Evolutionary conservation across 495 filamentous ascomycete genomes (phyloP), one percentile per base, ranked within the genome.

Genomic region (Neurospora sp.): DNA sequence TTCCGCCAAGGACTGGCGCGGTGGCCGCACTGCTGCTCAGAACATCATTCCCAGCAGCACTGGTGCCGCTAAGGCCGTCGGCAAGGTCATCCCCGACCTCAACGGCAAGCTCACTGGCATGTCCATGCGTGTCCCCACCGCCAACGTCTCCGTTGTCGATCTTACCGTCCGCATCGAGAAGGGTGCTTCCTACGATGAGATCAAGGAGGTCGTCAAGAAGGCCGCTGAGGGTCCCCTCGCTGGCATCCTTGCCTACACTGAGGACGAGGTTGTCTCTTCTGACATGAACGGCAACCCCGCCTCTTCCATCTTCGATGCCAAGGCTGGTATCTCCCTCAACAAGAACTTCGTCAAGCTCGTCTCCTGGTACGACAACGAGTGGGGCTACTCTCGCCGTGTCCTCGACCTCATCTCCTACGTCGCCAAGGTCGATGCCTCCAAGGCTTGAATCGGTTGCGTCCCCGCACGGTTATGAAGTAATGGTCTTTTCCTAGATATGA

Each of bases 1-100:
- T 77, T 98, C 96, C 69, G 86, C 87, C 84, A 99, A 99, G 93
- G 96, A 99, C 89, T 99, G 96, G 96, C 91, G 96, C 86, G 96
- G 96, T 88, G 96, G 96, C 80, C 96, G 96, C 86, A 93, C 93
- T 79, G 96, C 96, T 86, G 96, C 96, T 78, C 92, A 97, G 89
- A 99, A 99, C 91, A 99, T 99, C 90, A 99, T 99, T 81, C 96
- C 96, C 84, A 93, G 90, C 90, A 97, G 94, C 90, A 99, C 96
- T 76, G 96, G 96, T 90, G 96, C 96, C 84, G 96, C 96, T 81
- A 99, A 99, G 92, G 96, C 96, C 82, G 96, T 99, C 87, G 96
- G 96, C 87, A 99, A 99, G 90, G 96, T 99, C 86, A 98, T 99
- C 79, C 96, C 96, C 73, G 84, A 88, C 73, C 89, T 99, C 74